Percentiles rank a stretch among this genome's conserved stretches.
Conservation (phyloP, 1,284 basidiomycete species). For the Somion occarium region DNA sequence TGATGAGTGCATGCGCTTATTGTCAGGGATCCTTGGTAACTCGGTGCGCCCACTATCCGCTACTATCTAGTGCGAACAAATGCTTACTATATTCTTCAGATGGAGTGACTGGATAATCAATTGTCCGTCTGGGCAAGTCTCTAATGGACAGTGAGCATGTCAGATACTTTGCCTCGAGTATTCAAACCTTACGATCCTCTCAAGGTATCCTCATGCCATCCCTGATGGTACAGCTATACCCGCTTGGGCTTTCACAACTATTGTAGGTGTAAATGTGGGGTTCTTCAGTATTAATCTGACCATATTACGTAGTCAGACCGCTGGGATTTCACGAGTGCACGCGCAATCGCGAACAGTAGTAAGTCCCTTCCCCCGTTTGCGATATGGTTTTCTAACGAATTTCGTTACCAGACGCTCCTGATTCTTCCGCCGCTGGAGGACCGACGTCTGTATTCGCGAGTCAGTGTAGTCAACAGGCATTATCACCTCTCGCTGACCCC, state of each 20-base stretch:
- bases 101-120: not conserved
- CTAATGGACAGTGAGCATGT: constrained; percentile 2
- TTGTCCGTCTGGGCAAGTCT: not conserved
- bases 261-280: not conserved
- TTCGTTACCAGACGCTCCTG: too few species aligned
- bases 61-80: not conserved
- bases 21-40: constrained; percentile 5
- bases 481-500: too few species aligned
- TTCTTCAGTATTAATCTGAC: not conserved
- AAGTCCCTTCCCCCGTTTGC: not conserved
- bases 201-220: constrained; percentile 4
- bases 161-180: too few species aligned
- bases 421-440: too few species aligned
- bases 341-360: not conserved
- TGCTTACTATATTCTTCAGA: not conserved
- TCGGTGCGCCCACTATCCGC: constrained; percentile 10
- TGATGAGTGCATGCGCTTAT: constrained; percentile 5
- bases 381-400: too few species aligned
- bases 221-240: constrained; percentile 2
- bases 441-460: too few species aligned
- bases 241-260: constrained; percentile 2
- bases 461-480: too few species aligned
- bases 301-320: not conserved
- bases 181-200: too few species aligned
- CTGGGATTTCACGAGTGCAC: not conserved